Base-by-base conservation (phyloP, 192 early-diverging fungal species). In the Hyaloraphidium curvatum region DNA sequence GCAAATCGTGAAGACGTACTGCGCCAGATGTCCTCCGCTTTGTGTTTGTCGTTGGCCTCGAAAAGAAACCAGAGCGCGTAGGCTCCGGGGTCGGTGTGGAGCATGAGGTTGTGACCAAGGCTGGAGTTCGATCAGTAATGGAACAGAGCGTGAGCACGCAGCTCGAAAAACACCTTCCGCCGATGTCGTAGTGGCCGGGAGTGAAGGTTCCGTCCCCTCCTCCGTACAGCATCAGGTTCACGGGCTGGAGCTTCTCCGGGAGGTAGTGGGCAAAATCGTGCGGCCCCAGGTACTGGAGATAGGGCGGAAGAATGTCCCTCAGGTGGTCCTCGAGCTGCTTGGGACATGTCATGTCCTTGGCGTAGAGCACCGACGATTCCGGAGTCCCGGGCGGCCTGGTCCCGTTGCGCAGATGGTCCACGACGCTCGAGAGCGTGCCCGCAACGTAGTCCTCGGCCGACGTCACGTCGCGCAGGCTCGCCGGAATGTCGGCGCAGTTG, bases 171-270 rank as follows among this genome's bases (percentile, higher is more conserved):
- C 43, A 48, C 43, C 14, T 22, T 14, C 43, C 5, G 23, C 43
- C 14, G 7, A 48, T 9, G 25, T 48, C 43, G 17, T 25, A 48
- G 23, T 48, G 43, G 19, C 43, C 43, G 7, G 43, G 43, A 25
- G 43, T 48, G 25, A 48, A 48, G 19, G 43, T 22, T 21, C 43
- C 43, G 25, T 48, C 43, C 14, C 7, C 43, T 48, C 43, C 43
- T 9, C 14, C 25, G 25, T 48, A 48, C 5, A 48, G 43, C 43
- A 48, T 48, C 7, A 48, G 43, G 25, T 48, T 48, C 7, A 25
- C 25, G 43, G 43, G 25, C 7, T 25, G 43, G 7, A 11, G 9
- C 14, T 48, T 48, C 43, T 48, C 43, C 14, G 43, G 43, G 7
- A 48, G 25, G 19, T 21, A 48, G 25, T 4, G 7, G 17, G 25